Conservation (phyloP, 1,284 basidiomycete species). For the Ceratobasidium sp. region DNA sequence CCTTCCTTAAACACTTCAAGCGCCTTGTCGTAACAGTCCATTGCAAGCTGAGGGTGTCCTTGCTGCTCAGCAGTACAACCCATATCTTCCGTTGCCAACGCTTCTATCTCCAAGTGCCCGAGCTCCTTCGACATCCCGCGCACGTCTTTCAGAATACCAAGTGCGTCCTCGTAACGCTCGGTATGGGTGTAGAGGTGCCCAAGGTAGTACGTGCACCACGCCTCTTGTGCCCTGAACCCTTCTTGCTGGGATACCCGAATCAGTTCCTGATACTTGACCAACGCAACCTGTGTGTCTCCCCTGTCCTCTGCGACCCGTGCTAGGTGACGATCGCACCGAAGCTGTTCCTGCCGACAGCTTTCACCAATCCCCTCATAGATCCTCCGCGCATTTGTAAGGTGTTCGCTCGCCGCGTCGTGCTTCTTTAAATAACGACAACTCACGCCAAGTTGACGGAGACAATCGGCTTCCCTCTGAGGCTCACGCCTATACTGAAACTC, state of each 20-base stretch:
- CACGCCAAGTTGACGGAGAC: slow-evolving; percentile 22
- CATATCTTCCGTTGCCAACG: slow-evolving; percentile 33
- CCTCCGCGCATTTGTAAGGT: slow-evolving; percentile 1
- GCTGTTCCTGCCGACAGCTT: slow-evolving; percentile 8
- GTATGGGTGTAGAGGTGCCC: slow-evolving; percentile 30
- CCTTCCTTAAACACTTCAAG: slow-evolving; percentile 15
- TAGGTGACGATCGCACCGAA: slow-evolving; percentile 25
- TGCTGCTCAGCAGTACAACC: slow-evolving; percentile 34
- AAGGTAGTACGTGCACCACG: slow-evolving; percentile 31
- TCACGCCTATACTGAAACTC: slow-evolving; percentile 24
- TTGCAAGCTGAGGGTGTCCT: slow-evolving; percentile 9
- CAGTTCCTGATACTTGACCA: slow-evolving; percentile 17
- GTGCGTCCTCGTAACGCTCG: slow-evolving; percentile 18
- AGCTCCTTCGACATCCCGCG: slow-evolving; percentile 6
- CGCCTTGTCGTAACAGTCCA: slow-evolving; percentile 33
- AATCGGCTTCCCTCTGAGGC: slow-evolving; percentile 22
- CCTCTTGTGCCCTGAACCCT: slow-evolving; percentile 9
- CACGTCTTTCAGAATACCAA: slow-evolving; percentile 16
- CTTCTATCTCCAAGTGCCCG: slow-evolving; percentile 23
- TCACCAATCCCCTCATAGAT: slow-evolving; percentile 20
- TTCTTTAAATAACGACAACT: slow-evolving; percentile 25
- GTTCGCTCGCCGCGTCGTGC: slow-evolving; percentile 3
- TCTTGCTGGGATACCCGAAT: background rate
- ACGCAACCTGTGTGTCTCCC: slow-evolving; percentile 9
- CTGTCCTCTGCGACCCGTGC: slow-evolving; percentile 33